Evolutionary conservation across 2,329 filamentous ascomycete species (phyloP), one percentile per base, ranked within the genome.

Genomic region (Dryadomyces quercus-mongolicae): DNA sequence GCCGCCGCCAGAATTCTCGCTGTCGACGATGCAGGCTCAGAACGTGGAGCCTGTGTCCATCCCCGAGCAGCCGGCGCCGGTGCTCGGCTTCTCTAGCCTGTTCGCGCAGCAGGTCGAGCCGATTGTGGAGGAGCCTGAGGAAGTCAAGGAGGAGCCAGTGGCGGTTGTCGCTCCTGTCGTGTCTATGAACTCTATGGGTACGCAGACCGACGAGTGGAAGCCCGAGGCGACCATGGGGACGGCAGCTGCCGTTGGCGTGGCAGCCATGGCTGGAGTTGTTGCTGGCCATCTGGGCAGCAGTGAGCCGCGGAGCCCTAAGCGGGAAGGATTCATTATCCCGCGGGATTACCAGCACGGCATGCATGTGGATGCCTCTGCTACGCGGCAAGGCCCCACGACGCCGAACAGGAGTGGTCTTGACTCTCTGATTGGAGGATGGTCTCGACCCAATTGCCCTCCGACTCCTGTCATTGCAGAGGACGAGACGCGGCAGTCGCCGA

Each of bases 391-490:
- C 25, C 70, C 74, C 18, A 62, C 68, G 55, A 71, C 71, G 20
- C 68, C 73, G 13, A 62, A 69, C 65, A 62, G 65, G 67, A 60
- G 66, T 36, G 65, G 73, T 55, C 66, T 75, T 55, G 68, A 68
- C 47, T 66, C 72, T 58, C 65, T 74, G 50, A 65, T 74, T 63
- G 67, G 71, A 56, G 67, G 71, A 56, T 71, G 74, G 61, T 71
- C 70, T 56, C 75, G 71, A 60, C 64, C 63, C 43, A 70, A 68
- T 55, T 64, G 66, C 20, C 61, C 67, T 2, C 57, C 63, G 4
- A 66, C 68, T 0, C 72, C 73, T 9, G 62, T 78, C 51, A 82
- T 86, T 64, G 80, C 80, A 3, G 82, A 86, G 63, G 83, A 87
- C 61, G 78, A 81, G 57, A 81, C 80, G 3, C 72, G 75, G 45